phyloP scores from a whole-genome alignment of 164 flowering plant genomes.

The Vitis cinerea region DNA sequence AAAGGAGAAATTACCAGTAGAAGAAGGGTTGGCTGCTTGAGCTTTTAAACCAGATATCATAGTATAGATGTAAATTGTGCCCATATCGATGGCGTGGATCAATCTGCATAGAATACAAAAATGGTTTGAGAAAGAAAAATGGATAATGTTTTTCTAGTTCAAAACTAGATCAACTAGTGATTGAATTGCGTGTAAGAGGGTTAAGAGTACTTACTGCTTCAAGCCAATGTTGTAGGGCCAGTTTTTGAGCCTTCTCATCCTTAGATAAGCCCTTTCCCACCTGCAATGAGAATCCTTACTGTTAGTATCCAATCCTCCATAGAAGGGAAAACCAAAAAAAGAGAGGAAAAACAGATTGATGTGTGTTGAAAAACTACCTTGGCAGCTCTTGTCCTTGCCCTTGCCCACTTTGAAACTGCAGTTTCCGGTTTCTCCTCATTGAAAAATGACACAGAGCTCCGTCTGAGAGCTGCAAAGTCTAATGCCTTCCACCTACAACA shows the following conservation, averaged over 20 bases:
- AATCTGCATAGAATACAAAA: slow-evolving; percentile 35
- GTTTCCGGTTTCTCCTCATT: slow-evolving; percentile 54
- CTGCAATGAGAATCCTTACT: slow-evolving; percentile 20
- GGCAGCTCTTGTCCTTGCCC: slow-evolving; percentile 69
- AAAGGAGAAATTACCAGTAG: slow-evolving; percentile 48
- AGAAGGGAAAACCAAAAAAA: background rate
- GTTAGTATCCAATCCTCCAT: too few species aligned
- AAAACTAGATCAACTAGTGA: background rate
- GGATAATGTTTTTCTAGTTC: background rate
- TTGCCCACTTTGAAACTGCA: slow-evolving; percentile 63
- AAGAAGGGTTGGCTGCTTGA: slow-evolving; percentile 74
- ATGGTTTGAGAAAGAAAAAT: too few species aligned
- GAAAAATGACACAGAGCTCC: slow-evolving; percentile 60
- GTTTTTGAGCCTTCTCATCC: slow-evolving; percentile 65
- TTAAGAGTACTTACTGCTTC: slow-evolving; percentile 61
- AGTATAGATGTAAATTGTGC: slow-evolving; percentile 63
- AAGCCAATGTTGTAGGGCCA: slow-evolving; percentile 78
- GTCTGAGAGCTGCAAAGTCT: slow-evolving; percentile 55
- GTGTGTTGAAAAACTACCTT: slow-evolving; percentile 31
- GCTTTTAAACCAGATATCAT: slow-evolving; percentile 65
- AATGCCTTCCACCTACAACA: slow-evolving; percentile 68
- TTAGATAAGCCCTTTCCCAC: slow-evolving; percentile 70
- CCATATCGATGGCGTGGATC: slow-evolving; percentile 83
- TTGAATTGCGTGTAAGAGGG: background rate
- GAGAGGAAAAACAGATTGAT: background rate